A percentile compares a stretch with the other conserved stretches of the same genome.
Conservation (phyloP, 2,329 filamentous ascomycete species). For the Verticillium albo-atrum region DNA sequence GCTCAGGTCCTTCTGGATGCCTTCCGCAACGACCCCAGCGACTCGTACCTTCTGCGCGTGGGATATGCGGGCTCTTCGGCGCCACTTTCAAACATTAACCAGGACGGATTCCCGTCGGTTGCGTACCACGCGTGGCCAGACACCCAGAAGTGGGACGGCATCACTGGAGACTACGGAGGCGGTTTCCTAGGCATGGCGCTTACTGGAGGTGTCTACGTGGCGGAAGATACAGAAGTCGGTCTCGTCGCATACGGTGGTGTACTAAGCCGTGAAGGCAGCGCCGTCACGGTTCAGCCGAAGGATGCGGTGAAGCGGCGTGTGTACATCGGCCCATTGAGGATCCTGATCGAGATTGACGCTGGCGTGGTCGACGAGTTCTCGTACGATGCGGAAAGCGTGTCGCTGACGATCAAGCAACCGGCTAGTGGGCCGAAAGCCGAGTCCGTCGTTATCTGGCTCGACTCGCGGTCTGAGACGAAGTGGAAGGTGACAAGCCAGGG, state of each 20-base stretch:
- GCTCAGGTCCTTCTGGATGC: conserved; percentile 47
- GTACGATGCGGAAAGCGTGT: conserved; percentile 18
- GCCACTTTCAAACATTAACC: conserved; percentile 50
- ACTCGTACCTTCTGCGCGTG: conserved; percentile 46
- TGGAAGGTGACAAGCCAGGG: conserved; percentile 8
- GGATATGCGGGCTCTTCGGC: conserved; percentile 51
- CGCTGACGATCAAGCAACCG: background rate
- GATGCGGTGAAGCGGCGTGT: conserved; percentile 43
- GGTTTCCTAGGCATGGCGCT: conserved; percentile 48
- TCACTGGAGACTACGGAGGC: conserved; percentile 53
- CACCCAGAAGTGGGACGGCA: conserved; percentile 50
- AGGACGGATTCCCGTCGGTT: conserved; percentile 48
- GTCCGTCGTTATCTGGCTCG: conserved; percentile 29
- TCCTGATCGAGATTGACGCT: conserved; percentile 36
- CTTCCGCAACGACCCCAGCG: conserved; percentile 40
- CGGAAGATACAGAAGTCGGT: conserved; percentile 37
- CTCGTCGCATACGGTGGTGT: conserved; percentile 46
- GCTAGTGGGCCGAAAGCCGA: conserved; percentile 14
- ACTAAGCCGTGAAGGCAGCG: conserved; percentile 17
- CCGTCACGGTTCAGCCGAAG: conserved; percentile 31
- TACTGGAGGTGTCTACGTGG: conserved; percentile 45
- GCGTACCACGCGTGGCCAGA: conserved; percentile 56
- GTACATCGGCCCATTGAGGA: conserved; percentile 41
- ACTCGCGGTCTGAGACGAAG: conserved; percentile 16
- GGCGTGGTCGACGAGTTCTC: conserved; percentile 34